Evolutionary conservation across 1,139 yeast genomes (phyloP).

Genomic region (Hemisphaericaspora lyxosophila): DNA sequence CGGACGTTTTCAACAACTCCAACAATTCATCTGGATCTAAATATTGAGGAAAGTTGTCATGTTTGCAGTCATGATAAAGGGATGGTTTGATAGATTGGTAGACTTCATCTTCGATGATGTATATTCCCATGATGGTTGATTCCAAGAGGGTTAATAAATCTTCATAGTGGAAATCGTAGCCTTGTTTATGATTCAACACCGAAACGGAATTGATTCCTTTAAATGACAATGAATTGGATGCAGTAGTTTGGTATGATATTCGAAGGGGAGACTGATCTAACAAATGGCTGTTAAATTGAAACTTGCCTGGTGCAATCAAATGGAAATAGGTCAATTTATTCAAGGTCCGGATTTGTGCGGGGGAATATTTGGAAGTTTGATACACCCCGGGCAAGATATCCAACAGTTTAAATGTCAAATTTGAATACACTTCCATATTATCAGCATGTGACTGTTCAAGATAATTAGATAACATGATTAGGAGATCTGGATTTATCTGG

Average conservation of each 20-base stretch:
- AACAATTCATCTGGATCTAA: conserved; percentile 5
- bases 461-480: conserved; percentile 37
- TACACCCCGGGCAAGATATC: conserved; percentile 29
- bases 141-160: conserved; percentile 51
- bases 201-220: conserved; percentile 39
- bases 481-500: conserved; percentile 52
- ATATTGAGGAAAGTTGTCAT: conserved; percentile 4
- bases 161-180: conserved; percentile 24
- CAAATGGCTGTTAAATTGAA: conserved; percentile 51
- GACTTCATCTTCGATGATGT: conserved; percentile 27
- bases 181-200: conserved; percentile 33
- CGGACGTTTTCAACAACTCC: conserved; percentile 1
- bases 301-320: conserved; percentile 23
- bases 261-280: conserved; percentile 48
- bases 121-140: conserved; percentile 53
- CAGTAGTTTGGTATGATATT: conserved; percentile 38
- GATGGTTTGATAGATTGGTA: conserved; percentile 10
- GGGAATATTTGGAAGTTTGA: conserved; percentile 38
- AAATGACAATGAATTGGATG: conserved; percentile 18
- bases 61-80: conserved; percentile 3
- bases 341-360: conserved; percentile 53
- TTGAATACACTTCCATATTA: conserved; percentile 23
- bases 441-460: conserved; percentile 22
- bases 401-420: conserved; percentile 21
- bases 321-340: conserved; percentile 58